Conservation (phyloP, 2,329 filamentous ascomycete species). For the Chaetomiaceae sp. region DNA sequence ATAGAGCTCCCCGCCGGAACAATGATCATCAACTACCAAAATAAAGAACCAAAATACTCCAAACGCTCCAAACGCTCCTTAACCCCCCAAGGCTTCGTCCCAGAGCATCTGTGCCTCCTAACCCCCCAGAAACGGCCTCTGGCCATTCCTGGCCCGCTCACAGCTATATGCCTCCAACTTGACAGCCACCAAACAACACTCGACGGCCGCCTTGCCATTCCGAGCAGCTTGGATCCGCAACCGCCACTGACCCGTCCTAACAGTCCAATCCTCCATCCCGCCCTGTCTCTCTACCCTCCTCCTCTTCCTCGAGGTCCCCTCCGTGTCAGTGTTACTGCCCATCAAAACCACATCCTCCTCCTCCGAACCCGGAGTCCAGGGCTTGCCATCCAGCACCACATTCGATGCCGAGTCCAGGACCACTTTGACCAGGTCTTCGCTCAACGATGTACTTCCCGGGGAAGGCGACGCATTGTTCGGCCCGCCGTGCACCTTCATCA, state of each 20-base stretch:
- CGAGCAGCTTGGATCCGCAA: conserved; percentile 55
- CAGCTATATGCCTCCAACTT: conserved; percentile 68
- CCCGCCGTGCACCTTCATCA: conserved; percentile 63
- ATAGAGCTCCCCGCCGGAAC: too few species aligned
- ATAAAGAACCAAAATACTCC: too few species aligned
- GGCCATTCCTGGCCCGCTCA: conserved; percentile 61
- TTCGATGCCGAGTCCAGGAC: conserved; percentile 55
- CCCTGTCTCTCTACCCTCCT: conserved; percentile 37
- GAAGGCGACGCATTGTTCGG: conserved; percentile 57
- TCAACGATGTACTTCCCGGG: conserved; percentile 64
- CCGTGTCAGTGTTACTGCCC: background rate
- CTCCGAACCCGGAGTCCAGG: conserved; percentile 33
- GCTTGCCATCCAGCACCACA: conserved; percentile 54
- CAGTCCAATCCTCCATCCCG: conserved; percentile 51
- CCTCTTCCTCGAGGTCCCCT: conserved; percentile 40
- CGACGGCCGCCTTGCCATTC: conserved; percentile 51
- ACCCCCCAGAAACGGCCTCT: conserved; percentile 55
- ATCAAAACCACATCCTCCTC: conserved; percentile 19
- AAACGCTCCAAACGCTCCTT: background rate
- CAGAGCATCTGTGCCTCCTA: too few species aligned
- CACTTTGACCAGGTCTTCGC: conserved; percentile 64
- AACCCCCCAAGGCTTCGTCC: too few species aligned
- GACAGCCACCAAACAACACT: conserved; percentile 70
- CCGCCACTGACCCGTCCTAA: conserved; percentile 67
- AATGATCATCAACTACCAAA: too few species aligned